These are phyloP conservation scores for Microsporum audouinii DNA, from an alignment of 2,329 filamentous ascomycete genomes.

Conservation along the genomic window DNA sequence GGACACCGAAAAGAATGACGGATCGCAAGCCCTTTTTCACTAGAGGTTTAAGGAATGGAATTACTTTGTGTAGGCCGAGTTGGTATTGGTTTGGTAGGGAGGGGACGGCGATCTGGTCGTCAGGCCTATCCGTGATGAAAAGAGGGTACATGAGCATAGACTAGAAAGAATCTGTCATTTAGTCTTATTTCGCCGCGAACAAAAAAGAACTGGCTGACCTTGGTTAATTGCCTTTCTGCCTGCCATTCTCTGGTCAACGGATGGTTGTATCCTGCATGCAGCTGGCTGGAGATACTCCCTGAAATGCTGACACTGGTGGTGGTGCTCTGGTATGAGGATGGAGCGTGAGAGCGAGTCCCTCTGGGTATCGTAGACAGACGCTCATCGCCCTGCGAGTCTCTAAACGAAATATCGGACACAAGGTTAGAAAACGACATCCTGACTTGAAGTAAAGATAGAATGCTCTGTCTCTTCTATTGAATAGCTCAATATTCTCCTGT, in stretches of 20 bases:
- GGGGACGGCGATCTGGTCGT: constrained; percentile 81
- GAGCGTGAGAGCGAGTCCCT: constrained; percentile 30
- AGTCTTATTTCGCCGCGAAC: background rate
- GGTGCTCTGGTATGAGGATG: constrained; percentile 35
- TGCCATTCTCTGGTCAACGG: constrained; percentile 72
- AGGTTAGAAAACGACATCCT: constrained; percentile 41
- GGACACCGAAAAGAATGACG: constrained; percentile 93
- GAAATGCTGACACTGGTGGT: constrained; percentile 43
- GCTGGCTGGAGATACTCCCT: constrained; percentile 66
- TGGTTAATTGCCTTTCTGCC: constrained; percentile 71
- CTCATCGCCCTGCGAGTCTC: constrained; percentile 33
- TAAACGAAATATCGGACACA: constrained; percentile 39
- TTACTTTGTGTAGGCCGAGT: constrained; percentile 72
- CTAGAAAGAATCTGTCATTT: constrained; percentile 35
- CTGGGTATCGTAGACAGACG: constrained; percentile 34
- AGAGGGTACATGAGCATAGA: constrained; percentile 98
- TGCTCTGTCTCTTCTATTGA: background rate
- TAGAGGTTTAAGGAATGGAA: constrained; percentile 74
- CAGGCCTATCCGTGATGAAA: constrained; percentile 87
- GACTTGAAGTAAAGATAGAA: background rate
- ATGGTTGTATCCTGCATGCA: constrained; percentile 73
- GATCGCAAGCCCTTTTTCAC: constrained; percentile 82
- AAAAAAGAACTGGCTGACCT: constrained; percentile 42
- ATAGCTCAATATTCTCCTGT: background rate
- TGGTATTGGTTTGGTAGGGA: constrained; percentile 85